These are phyloP conservation scores for Kuraishia cidri DNA, from an alignment of 805 yeast genomes.

Conservation along the genomic window DNA sequence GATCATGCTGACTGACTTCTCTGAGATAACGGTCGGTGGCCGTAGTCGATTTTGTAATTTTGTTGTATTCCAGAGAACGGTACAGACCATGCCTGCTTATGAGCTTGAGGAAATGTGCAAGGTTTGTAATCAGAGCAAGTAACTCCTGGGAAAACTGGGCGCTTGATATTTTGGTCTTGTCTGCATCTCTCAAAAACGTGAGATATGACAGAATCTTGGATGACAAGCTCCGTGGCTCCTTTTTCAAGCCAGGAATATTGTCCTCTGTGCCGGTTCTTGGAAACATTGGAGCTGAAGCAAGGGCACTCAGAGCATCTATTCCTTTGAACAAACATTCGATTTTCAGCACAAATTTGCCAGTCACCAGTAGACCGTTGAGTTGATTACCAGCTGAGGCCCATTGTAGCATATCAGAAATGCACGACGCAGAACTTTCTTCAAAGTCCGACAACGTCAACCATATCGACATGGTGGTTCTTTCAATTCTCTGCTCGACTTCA, in stretches of 20 bases:
- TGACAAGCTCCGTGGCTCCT: constrained; percentile 78
- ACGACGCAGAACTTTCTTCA: constrained; percentile 85
- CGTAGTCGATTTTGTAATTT: constrained; percentile 41
- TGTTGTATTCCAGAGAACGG: constrained; percentile 65
- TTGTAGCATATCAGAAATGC: constrained; percentile 87
- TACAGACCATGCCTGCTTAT: constrained; percentile 74
- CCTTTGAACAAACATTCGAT: constrained; percentile 74
- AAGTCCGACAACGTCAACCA: constrained; percentile 85
- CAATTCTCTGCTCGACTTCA: constrained; percentile 56
- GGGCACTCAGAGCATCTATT: constrained; percentile 48
- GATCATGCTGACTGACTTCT: constrained; percentile 38
- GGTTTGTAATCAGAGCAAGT: constrained; percentile 75
- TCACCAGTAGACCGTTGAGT: constrained; percentile 52
- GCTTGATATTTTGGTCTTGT: constrained; percentile 15
- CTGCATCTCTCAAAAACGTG: constrained; percentile 66
- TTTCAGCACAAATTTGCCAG: constrained; percentile 65
- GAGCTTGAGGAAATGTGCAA: constrained; percentile 88
- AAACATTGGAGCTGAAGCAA: constrained; percentile 8
- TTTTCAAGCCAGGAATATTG: constrained; percentile 20
- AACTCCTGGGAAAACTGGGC: constrained; percentile 49
- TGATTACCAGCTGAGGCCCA: constrained; percentile 71
- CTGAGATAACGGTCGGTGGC: constrained; percentile 59
- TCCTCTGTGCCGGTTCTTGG: neutral
- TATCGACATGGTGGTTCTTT: constrained; percentile 45
- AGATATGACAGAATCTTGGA: constrained; percentile 87